Base-by-base conservation (phyloP, 2,329 filamentous ascomycete species). In the Endoconidiophora polonica region DNA sequence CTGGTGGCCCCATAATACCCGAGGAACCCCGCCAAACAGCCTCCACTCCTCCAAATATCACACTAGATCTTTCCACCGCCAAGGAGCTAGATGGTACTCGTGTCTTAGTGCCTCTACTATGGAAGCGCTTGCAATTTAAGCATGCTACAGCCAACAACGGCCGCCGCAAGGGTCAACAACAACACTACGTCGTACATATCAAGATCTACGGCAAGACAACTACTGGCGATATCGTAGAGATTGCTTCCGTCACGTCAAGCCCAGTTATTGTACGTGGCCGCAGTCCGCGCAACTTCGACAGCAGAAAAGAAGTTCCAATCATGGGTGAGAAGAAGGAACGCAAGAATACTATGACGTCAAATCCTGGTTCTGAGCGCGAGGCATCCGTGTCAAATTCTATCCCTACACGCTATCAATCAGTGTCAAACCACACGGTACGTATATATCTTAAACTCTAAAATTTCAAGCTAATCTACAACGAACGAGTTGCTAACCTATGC, bases 121-220 rank as follows among this genome's bases (percentile, higher is more conserved):
- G 90, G 90, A 95, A 94, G 64, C 73, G 90, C 49, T 67, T 96
- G 52, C 90, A 96, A 63, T 96, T 96, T 64, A 85, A 94, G 59
- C 91, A 94, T 58, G 90, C 90, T 2, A 96, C 90, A 0, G 90
- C 90, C 46, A 96, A 96, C 63, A 96, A 96, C 61, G 90, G 90
- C 10, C 77, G 90, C 49, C 76, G 90, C 57, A 95, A 95, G 65
- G 90, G 94, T 56, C 68, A 95, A 44, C 90, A 96, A 62, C 90
- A 96, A 63, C 88, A 95, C 63, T 96, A 95, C 61, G 75, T 93
- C 1, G 84, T 96, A 44, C 81, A 86, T 54, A 79, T 96, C 52
- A 87, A 81, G 63, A 73, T 95, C 7, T 68, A 91, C 37, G 87
- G 83, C 18, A 90, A 83, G 48, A 68, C 86, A n/a, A 69, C 74